Evolutionary conservation across 164 flowering plant species (phyloP).

Genomic region (Kalanchoe fedtschenkoi): DNA sequence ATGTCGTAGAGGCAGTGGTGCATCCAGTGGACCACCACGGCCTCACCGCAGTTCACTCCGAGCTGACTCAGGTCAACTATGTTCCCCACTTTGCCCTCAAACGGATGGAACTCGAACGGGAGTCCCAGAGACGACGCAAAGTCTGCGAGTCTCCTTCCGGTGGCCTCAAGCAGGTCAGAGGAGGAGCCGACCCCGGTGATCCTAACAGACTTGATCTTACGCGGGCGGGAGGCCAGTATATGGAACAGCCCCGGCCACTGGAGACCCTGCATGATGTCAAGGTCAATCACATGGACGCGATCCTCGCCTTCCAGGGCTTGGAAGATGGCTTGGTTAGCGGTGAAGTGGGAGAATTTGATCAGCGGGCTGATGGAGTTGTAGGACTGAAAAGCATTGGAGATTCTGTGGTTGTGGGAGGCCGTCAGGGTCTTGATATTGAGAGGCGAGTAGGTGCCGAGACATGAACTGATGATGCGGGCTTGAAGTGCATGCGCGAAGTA

Average conservation of each 20-base stretch:
- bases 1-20: constrained; percentile 79
- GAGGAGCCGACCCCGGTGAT: constrained; percentile 81
- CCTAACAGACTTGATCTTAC: constrained; percentile 42
- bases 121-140: constrained; percentile 68
- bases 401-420: constrained; percentile 25
- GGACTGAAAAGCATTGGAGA: constrained; percentile 55
- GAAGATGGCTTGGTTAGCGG: constrained; percentile 81
- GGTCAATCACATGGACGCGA: constrained; percentile 73
- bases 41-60: constrained; percentile 32
- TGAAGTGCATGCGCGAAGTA: constrained; percentile 75
- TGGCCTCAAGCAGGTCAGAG: constrained; percentile 43
- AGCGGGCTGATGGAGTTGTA: constrained; percentile 70
- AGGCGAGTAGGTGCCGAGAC: constrained; percentile 44
- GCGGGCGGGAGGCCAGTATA: constrained; percentile 61
- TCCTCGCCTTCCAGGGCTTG: constrained; percentile 56
- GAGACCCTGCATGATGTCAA: constrained; percentile 93
- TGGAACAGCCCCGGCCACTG: constrained; percentile 97
- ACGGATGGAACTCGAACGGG: constrained; percentile 65
- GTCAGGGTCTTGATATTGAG: constrained; percentile 23
- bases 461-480: constrained; percentile 49
- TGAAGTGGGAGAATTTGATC: constrained; percentile 83
- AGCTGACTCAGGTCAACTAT: constrained; percentile 37
- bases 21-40: constrained; percentile 76
- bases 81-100: constrained; percentile 60
- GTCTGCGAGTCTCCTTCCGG: constrained; percentile 69